Base-by-base conservation (phyloP, 371 early-diverging fungal species). In the Lichtheimia ramosa region DNA sequence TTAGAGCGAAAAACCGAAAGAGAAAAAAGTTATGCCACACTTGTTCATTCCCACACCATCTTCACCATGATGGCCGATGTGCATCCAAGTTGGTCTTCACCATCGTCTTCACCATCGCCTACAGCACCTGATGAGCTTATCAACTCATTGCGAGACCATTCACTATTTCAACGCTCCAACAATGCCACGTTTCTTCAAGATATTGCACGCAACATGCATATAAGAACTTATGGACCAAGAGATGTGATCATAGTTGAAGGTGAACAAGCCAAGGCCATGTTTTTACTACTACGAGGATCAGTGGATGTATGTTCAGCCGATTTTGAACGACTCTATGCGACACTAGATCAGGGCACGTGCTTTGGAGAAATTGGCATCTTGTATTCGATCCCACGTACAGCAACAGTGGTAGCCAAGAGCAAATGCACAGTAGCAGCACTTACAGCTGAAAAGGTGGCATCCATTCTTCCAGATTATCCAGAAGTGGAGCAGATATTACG, bases 281-380 rank as follows among this genome's bases (percentile, higher is more conserved):
- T 94, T 63, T 90, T 95, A 51, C 68, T 96, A 41, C 75, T 94
- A 10, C 71, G 85, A 15, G 96, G 96, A 1, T 67, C 82, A 2
- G 93, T 96, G 42, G 82, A 86, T 60, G 94, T 95, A 0, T 85
- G 84, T 12, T 85, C 87, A 20, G 84, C 85, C 43, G 94, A 91
- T 55, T 85, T 81, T 41, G 94, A 94, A 62, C 81, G 88, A 3
- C 83, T 88, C 16, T 89, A 86, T 67, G 88, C 91, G 18, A 89
- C 86, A 20, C 68, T 92, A 52, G 74, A 79, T 0, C 77, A 82
- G 51, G 92, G 91, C 46, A 77, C 83, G n/a, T 91, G 87, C 59
- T 85, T 87, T 63, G 87, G 87, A 8, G 96, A 96, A 62, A 92
- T 96, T 25, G 95, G 92, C 0, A 85, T 94, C 5, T 73, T 95